phyloP scores from a whole-genome alignment of 768 basidiomycete species.

The Mycena vulgaris region DNA sequence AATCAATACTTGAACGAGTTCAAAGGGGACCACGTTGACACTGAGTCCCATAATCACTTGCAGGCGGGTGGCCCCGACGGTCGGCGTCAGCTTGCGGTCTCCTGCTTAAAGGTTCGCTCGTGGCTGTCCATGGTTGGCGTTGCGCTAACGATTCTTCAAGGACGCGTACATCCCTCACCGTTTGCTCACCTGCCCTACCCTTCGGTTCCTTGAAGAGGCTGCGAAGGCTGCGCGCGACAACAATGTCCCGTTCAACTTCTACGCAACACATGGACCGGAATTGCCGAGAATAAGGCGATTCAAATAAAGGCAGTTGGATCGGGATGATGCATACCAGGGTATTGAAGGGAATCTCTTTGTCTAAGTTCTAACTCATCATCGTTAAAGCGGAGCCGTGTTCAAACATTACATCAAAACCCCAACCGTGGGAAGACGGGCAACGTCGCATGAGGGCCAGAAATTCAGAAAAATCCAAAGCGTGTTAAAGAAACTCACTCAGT shows the following conservation, averaged over 20 bases:
- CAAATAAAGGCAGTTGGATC: not conserved
- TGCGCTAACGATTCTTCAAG: not conserved
- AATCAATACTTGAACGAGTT: not conserved
- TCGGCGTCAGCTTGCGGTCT: not conserved
- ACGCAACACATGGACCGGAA: not conserved
- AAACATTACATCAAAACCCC: too few relatives aligned
- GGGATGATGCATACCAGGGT: too few relatives aligned
- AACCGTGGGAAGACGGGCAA: too few relatives aligned
- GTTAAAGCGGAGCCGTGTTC: too few relatives aligned
- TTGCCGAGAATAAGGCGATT: not conserved
- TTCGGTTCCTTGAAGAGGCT: not conserved
- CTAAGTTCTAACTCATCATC: too few relatives aligned
- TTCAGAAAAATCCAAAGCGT: too few relatives aligned
- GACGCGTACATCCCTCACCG: not conserved
- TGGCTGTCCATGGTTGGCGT: not conserved
- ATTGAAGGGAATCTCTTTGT: too few relatives aligned
- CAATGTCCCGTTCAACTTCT: not conserved
- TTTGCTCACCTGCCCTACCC: not conserved
- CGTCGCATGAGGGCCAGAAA: too few relatives aligned
- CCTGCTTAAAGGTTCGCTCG: not conserved
- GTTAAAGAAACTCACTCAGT: too few relatives aligned
- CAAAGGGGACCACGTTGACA: not conserved
- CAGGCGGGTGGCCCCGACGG: not conserved
- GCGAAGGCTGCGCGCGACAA: not conserved
- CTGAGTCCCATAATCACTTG: not conserved